phyloP scores from a whole-genome alignment of 139 green algal species.

The Edaphochlamys debaryana region DNA sequence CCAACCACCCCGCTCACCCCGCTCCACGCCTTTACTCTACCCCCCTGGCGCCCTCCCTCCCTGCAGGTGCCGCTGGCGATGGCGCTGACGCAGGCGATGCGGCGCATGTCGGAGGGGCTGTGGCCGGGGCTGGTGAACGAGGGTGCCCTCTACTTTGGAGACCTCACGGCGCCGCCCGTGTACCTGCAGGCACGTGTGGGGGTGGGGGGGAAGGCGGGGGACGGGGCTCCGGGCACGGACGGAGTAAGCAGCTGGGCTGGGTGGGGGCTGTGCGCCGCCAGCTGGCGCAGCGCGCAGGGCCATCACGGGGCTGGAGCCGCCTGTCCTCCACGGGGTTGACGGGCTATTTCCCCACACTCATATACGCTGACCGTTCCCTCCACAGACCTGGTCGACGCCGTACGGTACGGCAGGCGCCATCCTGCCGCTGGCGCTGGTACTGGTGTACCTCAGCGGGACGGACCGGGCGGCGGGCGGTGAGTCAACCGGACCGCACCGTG shows the following conservation, averaged over 20 bases:
- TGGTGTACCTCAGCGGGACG: conserved; percentile 25
- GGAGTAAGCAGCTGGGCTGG: no score
- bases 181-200: no score
- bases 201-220: no score
- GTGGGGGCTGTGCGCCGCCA: no score
- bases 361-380: no score
- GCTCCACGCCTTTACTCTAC: neutral
- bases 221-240: no score
- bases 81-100: conserved; percentile 20
- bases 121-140: conserved; percentile 44
- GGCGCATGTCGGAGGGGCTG: conserved; percentile 40
- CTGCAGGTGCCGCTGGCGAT: conserved; percentile 4
- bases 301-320: no score
- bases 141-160: conserved; percentile 32
- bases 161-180: conserved; percentile 46
- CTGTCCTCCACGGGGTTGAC: no score
- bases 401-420: conserved; percentile 49
- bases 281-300: no score
- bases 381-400: conserved; percentile 45
- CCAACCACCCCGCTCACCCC: no score
- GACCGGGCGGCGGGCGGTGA: conserved; percentile 32
- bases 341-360: no score
- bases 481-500: neutral
- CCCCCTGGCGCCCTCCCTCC: neutral
- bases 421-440: conserved; percentile 44